Evolutionary conservation across 805 yeast species (phyloP), one percentile per base, ranked within the genome.

Genomic region (Candida berthetii): DNA sequence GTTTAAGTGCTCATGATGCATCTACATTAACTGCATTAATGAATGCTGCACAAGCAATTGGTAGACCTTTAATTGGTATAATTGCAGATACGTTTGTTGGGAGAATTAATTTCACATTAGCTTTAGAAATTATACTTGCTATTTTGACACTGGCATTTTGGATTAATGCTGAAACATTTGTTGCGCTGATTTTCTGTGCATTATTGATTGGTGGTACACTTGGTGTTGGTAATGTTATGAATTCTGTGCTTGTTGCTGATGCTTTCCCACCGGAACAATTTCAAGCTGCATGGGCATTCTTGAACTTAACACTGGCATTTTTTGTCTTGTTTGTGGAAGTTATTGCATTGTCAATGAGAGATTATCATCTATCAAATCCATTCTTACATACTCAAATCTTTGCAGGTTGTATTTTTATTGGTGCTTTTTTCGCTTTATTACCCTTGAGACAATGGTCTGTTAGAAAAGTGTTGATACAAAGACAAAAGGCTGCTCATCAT

Each of bases 331-430:
- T 71, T n/a, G 66, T 76, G 6, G 85, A 79, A 54, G 73, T 76
- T 3, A 69, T 79, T 38, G 83, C 79, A 0, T 69, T 78, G 38
- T 66, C 75, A 0, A 50, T 78, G 38, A 66, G 62, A 38, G 60
- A 53, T 11, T 40, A 53, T 20, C 25, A 41, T 0, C 37, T 56
- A 6, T 36, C 49, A 11, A 45, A 48, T 8, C 85, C 86, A 2
- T 82, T 71, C 48, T 50, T 74, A 13, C 68, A 80, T 48, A 68
- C 82, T 0, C 86, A 81, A 50, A 69, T 79, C 1, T 79, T 78
- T 56, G 69, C 78, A 2, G 87, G 85, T 1, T 51, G 68, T 11
- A 58, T 73, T 33, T 73, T 67, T 45, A 53, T 71, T 11, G 59
- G 58, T 10, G 74, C 73, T 0, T 53, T 71, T 7, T 4, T 76